phyloP scores from a whole-genome alignment of 2,329 filamentous ascomycete species.

The Talaromyces sp. region DNA sequence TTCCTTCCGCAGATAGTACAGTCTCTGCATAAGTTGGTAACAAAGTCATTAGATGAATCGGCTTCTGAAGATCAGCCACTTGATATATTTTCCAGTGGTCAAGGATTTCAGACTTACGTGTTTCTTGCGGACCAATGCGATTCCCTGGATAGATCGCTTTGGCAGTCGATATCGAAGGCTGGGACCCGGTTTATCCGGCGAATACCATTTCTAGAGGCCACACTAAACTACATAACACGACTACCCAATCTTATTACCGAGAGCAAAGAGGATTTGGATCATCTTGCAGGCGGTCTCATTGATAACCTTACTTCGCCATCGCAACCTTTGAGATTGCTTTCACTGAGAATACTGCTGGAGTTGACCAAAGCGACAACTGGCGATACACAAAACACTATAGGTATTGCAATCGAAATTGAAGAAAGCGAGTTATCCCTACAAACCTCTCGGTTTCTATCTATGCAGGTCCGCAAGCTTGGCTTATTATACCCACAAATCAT shows the following conservation, averaged over 20 bases:
- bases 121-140: slow-evolving; percentile 58
- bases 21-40: slow-evolving; percentile 60
- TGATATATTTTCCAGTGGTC: slow-evolving; percentile 67
- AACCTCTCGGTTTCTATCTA: slow-evolving; percentile 70
- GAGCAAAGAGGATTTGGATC: slow-evolving; percentile 54
- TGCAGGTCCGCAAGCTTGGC: slow-evolving; percentile 76
- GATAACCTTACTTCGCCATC: slow-evolving; percentile 70
- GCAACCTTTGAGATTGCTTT: slow-evolving; percentile 66
- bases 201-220: slow-evolving; percentile 61
- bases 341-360: slow-evolving; percentile 65
- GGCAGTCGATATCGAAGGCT: slow-evolving; percentile 60
- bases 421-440: slow-evolving; percentile 71
- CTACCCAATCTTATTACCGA: slow-evolving; percentile 28
- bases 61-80: slow-evolving; percentile 56
- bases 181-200: slow-evolving; percentile 62
- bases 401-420: slow-evolving; percentile 72
- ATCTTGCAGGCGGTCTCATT: slow-evolving; percentile 61
- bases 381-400: slow-evolving; percentile 40
- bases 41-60: slow-evolving; percentile 59
- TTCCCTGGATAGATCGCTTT: slow-evolving; percentile 56
- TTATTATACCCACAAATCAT: slow-evolving; percentile 57
- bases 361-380: slow-evolving; percentile 49
- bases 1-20: slow-evolving; percentile 62
- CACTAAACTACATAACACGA: slow-evolving; percentile 47
- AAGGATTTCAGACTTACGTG: slow-evolving; percentile 68